Conservation (phyloP, 2,329 filamentous ascomycete genomes). For the Clarireedia paspali region DNA sequence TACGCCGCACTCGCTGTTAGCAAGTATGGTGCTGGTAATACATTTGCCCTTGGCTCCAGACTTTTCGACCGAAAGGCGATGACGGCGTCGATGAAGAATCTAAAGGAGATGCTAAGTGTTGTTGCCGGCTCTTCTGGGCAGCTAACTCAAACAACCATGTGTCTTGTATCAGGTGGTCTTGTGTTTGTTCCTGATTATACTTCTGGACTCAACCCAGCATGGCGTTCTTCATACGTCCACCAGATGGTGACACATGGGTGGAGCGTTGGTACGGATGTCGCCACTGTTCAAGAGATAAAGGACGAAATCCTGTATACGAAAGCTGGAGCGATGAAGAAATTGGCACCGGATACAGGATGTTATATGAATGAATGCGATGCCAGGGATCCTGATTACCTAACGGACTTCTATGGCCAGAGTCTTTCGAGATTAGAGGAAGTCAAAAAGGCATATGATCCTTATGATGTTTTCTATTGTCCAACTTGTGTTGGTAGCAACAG, state of each 20-base stretch:
- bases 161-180: slow-evolving; percentile 28
- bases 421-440: slow-evolving; percentile 27
- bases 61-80: slow-evolving; percentile 23
- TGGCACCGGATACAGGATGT: slow-evolving; percentile 34
- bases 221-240: slow-evolving; percentile 21
- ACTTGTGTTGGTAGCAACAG: slow-evolving; percentile 33
- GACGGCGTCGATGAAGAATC: slow-evolving; percentile 7
- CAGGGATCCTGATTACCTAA: slow-evolving; percentile 28
- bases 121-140: slow-evolving; percentile 23
- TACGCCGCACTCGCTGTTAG: slow-evolving; percentile 23
- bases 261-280: background rate
- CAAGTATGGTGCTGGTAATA: slow-evolving; percentile 16
- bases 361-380: slow-evolving; percentile 38
- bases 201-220: slow-evolving; percentile 27
- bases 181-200: slow-evolving; percentile 23
- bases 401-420: slow-evolving; percentile 32
- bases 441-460: slow-evolving; percentile 32
- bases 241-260: slow-evolving; percentile 14
- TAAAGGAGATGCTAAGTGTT: slow-evolving; percentile 24
- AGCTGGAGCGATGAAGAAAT: slow-evolving; percentile 24
- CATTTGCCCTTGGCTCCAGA: slow-evolving; percentile 23
- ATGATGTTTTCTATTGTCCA: slow-evolving; percentile 31
- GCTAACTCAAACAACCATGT: slow-evolving; percentile 20
- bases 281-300: background rate
- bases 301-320: slow-evolving; percentile 13